Evolutionary conservation across 306 rosid species (phyloP), one percentile per base, ranked within the genome.

Genomic region (Coriaria nepalensis): DNA sequence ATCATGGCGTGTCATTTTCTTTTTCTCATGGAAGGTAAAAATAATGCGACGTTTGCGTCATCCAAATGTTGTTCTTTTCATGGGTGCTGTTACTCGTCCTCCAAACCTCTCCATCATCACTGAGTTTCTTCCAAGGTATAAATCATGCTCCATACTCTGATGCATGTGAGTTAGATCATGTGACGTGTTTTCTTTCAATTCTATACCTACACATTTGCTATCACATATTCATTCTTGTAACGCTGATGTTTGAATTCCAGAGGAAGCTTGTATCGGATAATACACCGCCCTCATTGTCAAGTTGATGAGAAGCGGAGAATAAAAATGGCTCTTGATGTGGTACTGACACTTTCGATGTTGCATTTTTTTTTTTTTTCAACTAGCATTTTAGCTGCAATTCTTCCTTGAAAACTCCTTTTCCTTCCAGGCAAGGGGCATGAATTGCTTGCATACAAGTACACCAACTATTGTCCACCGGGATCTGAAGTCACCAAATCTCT

Each of bases 321-420:
- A 67, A 90, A 82, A 67, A 90, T 90, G 98, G 98, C 95, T 67
- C 81, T 85, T 62, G 96, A 90, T 72, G 98, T 85, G 94, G 98
- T 90, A 77, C 1, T 58, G 78, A 68, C 62, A 52, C 55, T 29
- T 38, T 37, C 49, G 36, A 5, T 60, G 29, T 20, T 20, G 29
- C 29, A 29, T 53, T 39, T 53, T 45, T 51, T 48, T 59, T 53
- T 39, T 53, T 45, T 51, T 48, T 59, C 7, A 40, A 55, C 51
- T 10, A 15, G 35, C 32, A 50, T 47, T 59, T 8, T 48, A 55
- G 61, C 40, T 36, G 6, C 46, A 39, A 62, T 47, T 57, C 43
- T 37, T 67, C 56, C 43, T 52, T 64, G 55, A 43, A 56, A 53
- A 37, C 58, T 33, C 43, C 35, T 42, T 56, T 15, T 52, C n/a